Percentiles rank a stretch among this genome's conserved stretches.
Conservation (phyloP, 768 basidiomycete species). For the Boletellus ananas region DNA sequence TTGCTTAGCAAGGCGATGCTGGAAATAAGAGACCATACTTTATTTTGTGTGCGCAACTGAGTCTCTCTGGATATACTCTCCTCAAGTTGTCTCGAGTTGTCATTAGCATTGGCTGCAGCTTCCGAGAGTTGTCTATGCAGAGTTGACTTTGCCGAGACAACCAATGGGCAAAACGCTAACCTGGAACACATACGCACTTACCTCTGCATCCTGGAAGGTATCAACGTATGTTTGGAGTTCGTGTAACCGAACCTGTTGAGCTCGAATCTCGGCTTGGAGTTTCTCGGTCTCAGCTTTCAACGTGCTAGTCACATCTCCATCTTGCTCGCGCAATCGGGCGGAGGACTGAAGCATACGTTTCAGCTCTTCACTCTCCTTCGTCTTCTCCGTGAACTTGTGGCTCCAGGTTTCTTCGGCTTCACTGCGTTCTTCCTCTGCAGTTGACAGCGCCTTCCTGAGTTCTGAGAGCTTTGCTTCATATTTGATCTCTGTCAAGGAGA, state of each 20-base stretch:
- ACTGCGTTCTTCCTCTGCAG: constrained; percentile 76
- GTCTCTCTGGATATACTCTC: constrained; percentile 68
- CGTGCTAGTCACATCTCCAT: constrained; percentile 46
- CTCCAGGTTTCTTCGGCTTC: constrained; percentile 91
- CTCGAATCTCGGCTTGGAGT: constrained; percentile 45
- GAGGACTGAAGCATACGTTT: constrained; percentile 54
- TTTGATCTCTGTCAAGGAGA: constrained; percentile 70
- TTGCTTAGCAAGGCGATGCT: constrained; percentile 4
- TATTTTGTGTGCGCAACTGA: constrained; percentile 72
- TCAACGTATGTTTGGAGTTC: constrained; percentile 52
- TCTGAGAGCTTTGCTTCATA: constrained; percentile 76
- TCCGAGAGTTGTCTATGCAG: constrained; percentile 48
- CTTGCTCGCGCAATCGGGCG: constrained; percentile 56
- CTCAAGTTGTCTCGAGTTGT: constrained; percentile 65
- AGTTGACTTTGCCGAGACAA: constrained; percentile 35
- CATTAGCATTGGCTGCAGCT: constrained; percentile 42
- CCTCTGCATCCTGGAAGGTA: constrained; percentile 59
- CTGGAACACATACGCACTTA: constrained; percentile 28
- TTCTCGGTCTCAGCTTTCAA: constrained; percentile 55
- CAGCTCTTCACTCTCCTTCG: constrained; percentile 71
- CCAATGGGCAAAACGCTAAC: not conserved
- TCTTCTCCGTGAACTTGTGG: constrained; percentile 73
- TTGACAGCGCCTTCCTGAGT: constrained; percentile 56
- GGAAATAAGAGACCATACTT: constrained; percentile 44
- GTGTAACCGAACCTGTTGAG: constrained; percentile 49